Conservation (phyloP, 768 basidiomycete species). For the Lactarius deliciosus region DNA sequence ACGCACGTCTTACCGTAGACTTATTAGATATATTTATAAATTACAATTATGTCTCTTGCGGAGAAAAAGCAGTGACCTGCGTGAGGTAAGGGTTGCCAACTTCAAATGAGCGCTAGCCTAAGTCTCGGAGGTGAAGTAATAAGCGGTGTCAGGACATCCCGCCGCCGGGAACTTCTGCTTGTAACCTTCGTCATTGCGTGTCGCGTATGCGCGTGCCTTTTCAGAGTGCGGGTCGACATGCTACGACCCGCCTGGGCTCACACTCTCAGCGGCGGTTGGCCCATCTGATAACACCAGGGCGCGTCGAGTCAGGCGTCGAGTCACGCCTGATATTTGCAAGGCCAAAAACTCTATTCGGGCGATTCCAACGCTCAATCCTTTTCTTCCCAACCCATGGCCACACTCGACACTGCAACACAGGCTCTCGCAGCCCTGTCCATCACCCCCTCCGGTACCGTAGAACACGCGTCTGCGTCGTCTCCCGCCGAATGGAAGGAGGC, state of each 20-base stretch:
- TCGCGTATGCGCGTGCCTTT: conserved; percentile 25
- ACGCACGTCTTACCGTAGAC: conserved; percentile 31
- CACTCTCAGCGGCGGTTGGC: conserved; percentile 7
- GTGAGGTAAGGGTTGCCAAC: neutral
- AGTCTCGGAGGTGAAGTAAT: conserved; percentile 11
- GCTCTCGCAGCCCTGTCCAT: conserved; percentile 57
- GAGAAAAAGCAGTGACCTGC: neutral
- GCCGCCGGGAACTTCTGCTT: neutral
- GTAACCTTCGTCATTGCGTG: conserved; percentile 7
- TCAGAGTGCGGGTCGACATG: conserved; percentile 18
- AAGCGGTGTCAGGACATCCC: conserved; percentile 7
- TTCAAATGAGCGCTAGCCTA: neutral
- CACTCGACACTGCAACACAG: conserved; percentile 37
- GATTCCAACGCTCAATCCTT: conserved; percentile 4
- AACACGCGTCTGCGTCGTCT: conserved; percentile 63
- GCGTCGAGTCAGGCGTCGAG: conserved; percentile 32
- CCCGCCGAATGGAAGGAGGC: conserved; percentile 78
- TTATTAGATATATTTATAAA: conserved; percentile 20
- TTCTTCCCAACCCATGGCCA: conserved; percentile 37
- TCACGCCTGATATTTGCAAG: conserved; percentile 21
- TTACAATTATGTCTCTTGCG: neutral
- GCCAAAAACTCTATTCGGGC: conserved; percentile 3
- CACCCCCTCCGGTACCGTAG: conserved; percentile 49
- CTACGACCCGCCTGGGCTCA: conserved; percentile 11
- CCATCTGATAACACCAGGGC: conserved; percentile 30